Conservation (phyloP, 176 grass and related monocot genomes). For the Hsuehochloa calcarea region DNA sequence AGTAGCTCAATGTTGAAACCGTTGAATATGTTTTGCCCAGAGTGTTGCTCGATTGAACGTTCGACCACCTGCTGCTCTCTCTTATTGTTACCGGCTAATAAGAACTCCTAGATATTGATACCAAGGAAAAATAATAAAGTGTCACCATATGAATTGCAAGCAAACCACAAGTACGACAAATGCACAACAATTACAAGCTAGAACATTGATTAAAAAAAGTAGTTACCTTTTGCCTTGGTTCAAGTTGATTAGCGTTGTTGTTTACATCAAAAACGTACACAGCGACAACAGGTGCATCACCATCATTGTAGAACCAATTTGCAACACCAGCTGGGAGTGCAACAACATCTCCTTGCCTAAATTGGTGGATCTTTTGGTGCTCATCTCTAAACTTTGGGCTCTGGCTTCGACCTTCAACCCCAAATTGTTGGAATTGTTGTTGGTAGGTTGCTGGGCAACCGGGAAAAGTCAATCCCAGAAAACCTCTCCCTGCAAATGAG, state of each 20-base stretch:
- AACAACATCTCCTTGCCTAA: conserved; percentile 27
- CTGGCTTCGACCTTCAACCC: background rate
- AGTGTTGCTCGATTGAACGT: background rate
- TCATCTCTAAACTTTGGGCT: conserved; percentile 21
- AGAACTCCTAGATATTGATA: conserved; percentile 34
- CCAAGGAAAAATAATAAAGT: background rate
- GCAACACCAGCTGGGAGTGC: conserved; percentile 16
- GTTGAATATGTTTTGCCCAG: conserved; percentile 19
- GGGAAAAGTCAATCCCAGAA: background rate
- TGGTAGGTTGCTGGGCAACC: background rate
- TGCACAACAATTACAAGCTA: background rate
- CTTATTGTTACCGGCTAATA: conserved; percentile 37
- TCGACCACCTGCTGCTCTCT: background rate
- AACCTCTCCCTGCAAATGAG: background rate
- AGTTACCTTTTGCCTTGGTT: background rate
- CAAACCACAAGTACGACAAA: background rate
- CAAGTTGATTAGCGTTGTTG: background rate
- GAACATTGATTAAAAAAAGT: background rate
- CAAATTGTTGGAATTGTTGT: background rate
- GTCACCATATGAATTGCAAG: background rate
- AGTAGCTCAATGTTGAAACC: conserved; percentile 40
- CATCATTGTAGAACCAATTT: conserved; percentile 45
- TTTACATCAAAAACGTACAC: conserved; percentile 18
- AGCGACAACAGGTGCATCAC: conserved; percentile 32
- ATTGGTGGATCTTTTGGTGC: conserved; percentile 25